Percentiles rank a stretch among this genome's conserved stretches.
These are phyloP conservation scores for Scedosporium boydii DNA, from an alignment of 2,329 filamentous ascomycete genomes.

Conservation along the genomic window DNA sequence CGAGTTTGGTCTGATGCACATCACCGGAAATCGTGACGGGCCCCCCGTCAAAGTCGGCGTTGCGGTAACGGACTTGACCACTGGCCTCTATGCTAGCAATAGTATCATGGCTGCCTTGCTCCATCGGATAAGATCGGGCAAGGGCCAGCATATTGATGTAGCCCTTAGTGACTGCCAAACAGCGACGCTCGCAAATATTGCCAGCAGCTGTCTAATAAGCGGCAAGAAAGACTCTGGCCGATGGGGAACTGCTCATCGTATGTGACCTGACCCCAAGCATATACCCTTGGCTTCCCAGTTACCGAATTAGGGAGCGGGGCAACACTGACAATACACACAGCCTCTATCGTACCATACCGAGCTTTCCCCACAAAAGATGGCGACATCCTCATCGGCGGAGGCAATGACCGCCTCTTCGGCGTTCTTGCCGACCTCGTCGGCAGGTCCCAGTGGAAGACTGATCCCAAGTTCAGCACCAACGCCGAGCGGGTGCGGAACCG, in stretches of 20 bases:
- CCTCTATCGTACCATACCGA: slow-evolving; percentile 94
- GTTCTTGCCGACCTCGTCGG: slow-evolving; percentile 53
- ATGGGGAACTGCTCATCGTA: slow-evolving; percentile 94
- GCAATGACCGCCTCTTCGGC: slow-evolving; percentile 62
- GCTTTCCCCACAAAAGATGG: slow-evolving; percentile 68
- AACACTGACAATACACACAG: slow-evolving; percentile 36
- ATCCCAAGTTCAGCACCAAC: slow-evolving; percentile 52
- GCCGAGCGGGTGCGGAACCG: slow-evolving; percentile 59
- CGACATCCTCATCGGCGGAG: slow-evolving; percentile 62
- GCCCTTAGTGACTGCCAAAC: slow-evolving; percentile 90
- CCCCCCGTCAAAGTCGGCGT: slow-evolving; percentile 96
- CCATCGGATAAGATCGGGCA: slow-evolving; percentile 61
- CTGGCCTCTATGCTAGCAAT: slow-evolving; percentile 89
- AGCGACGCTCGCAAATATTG: slow-evolving; percentile 89
- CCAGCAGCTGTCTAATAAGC: slow-evolving; percentile 81
- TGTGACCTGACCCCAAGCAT: not conserved
- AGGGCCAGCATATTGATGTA: slow-evolving; percentile 87
- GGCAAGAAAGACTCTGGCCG: slow-evolving; percentile 79
- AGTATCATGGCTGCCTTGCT: slow-evolving; percentile 89
- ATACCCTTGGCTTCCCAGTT: too few species aligned
- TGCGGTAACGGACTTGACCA: slow-evolving; percentile 91
- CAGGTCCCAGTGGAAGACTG: slow-evolving; percentile 48
- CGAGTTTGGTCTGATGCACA: slow-evolving; percentile 97
- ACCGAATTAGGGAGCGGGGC: not conserved
- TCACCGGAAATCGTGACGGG: slow-evolving; percentile 79